Evolutionary conservation across 306 rosid species (phyloP).

Genomic region (Pueraria montana): DNA sequence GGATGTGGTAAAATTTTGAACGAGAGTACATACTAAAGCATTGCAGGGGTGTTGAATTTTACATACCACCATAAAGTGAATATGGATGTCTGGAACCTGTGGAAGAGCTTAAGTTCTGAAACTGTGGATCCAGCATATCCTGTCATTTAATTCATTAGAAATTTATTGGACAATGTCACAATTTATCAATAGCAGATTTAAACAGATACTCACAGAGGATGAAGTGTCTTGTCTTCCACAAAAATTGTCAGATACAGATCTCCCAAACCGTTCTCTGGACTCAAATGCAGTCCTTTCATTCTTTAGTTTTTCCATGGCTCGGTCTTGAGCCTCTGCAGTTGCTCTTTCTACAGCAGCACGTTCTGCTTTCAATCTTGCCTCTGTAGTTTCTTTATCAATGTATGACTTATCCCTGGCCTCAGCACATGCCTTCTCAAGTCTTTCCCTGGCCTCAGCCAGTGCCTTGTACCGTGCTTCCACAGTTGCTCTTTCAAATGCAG

Average conservation of each 20-base stretch:
- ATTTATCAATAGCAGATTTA: neutral
- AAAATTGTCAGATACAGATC: slow-evolving; percentile 24
- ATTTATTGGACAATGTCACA: neutral
- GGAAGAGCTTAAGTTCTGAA: neutral
- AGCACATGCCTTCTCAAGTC: slow-evolving; percentile 22
- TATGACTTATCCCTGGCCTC: slow-evolving; percentile 24
- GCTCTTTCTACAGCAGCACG: slow-evolving; percentile 10
- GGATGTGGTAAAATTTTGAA: neutral
- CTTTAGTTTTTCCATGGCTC: slow-evolving; percentile 11
- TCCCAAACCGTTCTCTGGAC: slow-evolving; percentile 4
- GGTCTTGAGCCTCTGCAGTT: slow-evolving; percentile 24
- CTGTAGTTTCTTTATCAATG: slow-evolving; percentile 9
- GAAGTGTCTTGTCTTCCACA: slow-evolving; percentile 8
- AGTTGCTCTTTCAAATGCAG: slow-evolving; percentile 26
- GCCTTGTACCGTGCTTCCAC: slow-evolving; percentile 19
- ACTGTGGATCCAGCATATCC: slow-evolving; percentile 14
- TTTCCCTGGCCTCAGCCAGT: slow-evolving; percentile 25
- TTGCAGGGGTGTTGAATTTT: slow-evolving; percentile 4
- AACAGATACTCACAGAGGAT: neutral
- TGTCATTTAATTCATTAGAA: slow-evolving; percentile 1
- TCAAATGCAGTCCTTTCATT: neutral
- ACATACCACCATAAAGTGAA: slow-evolving; percentile 30
- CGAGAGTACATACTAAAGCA: neutral
- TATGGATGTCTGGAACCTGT: slow-evolving; percentile 21
- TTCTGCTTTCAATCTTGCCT: slow-evolving; percentile 12